Evolutionary conservation across 768 basidiomycete species (phyloP), one percentile per base, ranked within the genome.

Genomic region (Hydnomerulius pinastri): DNA sequence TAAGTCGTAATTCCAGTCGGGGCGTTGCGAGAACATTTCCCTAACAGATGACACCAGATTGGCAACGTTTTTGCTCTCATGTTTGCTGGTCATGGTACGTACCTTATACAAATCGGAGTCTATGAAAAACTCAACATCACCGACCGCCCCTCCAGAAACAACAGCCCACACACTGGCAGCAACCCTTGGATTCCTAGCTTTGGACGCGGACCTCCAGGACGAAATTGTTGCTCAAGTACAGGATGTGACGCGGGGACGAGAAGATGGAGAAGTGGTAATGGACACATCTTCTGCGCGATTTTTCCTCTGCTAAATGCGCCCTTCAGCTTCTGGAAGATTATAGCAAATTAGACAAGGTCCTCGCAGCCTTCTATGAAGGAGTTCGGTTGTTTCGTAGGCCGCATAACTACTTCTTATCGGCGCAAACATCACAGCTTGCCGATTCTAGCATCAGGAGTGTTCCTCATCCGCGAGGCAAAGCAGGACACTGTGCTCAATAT

Each of bases 11-110:
- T 27, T 15, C 17, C 10, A 17, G 6, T 12, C 12, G 18, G 17
- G 10, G 8, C 17, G 15, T 13, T 38, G 12, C 5, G 9, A 18
- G 4, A 28, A 42, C 1, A 3, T 12, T 11, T 29, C 9, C 18
- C 37, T 18, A 50, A 50, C 13, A 9, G 4, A 25, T 28, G 35
- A 40, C n/a, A 24, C 38, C n/a, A 80, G 79, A 77, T 80, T 41
- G 81, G 80, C 5, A 83, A 82, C 43, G 58, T 80, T 1, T 82
- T 73, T 53, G 55, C 74, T 10, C 68, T 80, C 59, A 64, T 86
- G 20, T 77, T 84, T 33, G 81, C 83, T 37, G 83, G 84, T 11
- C 80, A 83, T 60, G 82, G 81, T 75, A 51, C 30, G 67, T 53
- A 11, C 25, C 36, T 37, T 3, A 11, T 41, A 25, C 12, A 11